phyloP scores from a whole-genome alignment of 805 yeast genomes.

The Spathaspora hagerdaliae region DNA sequence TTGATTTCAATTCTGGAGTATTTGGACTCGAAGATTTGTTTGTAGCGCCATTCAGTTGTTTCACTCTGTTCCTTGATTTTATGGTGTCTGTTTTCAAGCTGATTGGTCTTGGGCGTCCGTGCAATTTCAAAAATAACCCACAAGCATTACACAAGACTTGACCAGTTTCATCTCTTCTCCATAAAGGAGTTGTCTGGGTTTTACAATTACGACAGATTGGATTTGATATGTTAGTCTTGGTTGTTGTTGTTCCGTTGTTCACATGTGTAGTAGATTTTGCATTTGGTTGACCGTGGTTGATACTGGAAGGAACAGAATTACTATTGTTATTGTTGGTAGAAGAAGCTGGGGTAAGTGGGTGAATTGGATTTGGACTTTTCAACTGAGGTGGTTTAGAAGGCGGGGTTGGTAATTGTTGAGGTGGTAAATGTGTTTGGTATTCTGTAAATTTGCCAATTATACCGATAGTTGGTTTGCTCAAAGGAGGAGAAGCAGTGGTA shows the following conservation, averaged over 20 bases:
- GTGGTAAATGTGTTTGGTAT: slow-evolving; percentile 1
- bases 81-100: slow-evolving; percentile 88
- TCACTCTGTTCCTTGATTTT: slow-evolving; percentile 83
- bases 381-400: slow-evolving; percentile 4
- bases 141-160: slow-evolving; percentile 90
- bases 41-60: slow-evolving; percentile 37
- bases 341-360: neutral
- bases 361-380: neutral
- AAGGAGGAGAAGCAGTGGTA: neutral
- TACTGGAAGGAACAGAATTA: neutral
- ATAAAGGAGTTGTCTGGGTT: slow-evolving; percentile 89
- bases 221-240: slow-evolving; percentile 56
- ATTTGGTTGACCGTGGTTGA: slow-evolving; percentile 49
- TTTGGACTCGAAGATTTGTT: slow-evolving; percentile 43
- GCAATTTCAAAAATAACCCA: slow-evolving; percentile 83
- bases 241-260: slow-evolving; percentile 59
- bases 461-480: neutral
- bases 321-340: neutral
- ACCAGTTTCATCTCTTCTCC: slow-evolving; percentile 87
- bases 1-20: slow-evolving; percentile 55
- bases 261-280: slow-evolving; percentile 59
- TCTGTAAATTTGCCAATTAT: neutral
- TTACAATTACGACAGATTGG: slow-evolving; percentile 87
- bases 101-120: slow-evolving; percentile 90
- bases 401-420: slow-evolving; percentile 6